These are phyloP conservation scores for Nigrospora sphaerica DNA, from an alignment of 2,329 filamentous ascomycete genomes.

Conservation along the genomic window DNA sequence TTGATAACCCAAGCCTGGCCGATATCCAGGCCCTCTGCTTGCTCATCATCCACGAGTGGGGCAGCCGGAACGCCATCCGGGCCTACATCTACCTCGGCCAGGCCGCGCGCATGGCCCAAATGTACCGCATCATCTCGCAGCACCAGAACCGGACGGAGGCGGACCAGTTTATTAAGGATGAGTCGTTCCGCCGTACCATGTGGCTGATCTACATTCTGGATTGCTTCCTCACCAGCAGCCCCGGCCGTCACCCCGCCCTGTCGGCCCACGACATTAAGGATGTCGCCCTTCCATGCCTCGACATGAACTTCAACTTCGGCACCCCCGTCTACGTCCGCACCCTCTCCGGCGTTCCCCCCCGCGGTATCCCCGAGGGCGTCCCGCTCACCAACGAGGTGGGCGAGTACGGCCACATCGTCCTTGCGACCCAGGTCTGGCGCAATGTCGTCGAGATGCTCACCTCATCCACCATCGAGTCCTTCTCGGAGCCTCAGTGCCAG, in stretches of 20 bases:
- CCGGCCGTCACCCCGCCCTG: constrained; percentile 50
- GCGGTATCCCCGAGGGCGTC: constrained; percentile 27
- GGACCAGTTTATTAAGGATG: constrained; percentile 55
- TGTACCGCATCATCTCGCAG: constrained; percentile 53
- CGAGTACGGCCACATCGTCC: constrained; percentile 55
- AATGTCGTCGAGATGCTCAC: constrained; percentile 57
- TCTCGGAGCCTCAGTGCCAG: constrained; percentile 45
- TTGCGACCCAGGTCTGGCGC: constrained; percentile 54
- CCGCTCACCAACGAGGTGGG: constrained; percentile 44
- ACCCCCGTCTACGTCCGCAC: constrained; percentile 53
- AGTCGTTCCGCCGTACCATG: constrained; percentile 53
- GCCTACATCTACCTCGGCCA: constrained; percentile 58
- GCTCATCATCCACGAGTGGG: constrained; percentile 57
- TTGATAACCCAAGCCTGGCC: constrained; percentile 52
- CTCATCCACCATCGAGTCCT: constrained; percentile 41
- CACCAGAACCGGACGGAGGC: constrained; percentile 43
- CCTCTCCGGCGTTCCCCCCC: constrained; percentile 33
- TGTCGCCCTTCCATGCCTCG: constrained; percentile 50
- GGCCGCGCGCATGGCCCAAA: constrained; percentile 57
- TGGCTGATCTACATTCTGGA: constrained; percentile 59
- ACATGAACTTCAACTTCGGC: constrained; percentile 57
- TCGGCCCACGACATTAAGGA: constrained; percentile 47
- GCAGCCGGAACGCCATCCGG: constrained; percentile 52
- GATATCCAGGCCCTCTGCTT: constrained; percentile 57
- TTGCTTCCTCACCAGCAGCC: constrained; percentile 55